Base-by-base conservation (phyloP, 1,139 yeast species). In the Suhomyces yuchorum region DNA sequence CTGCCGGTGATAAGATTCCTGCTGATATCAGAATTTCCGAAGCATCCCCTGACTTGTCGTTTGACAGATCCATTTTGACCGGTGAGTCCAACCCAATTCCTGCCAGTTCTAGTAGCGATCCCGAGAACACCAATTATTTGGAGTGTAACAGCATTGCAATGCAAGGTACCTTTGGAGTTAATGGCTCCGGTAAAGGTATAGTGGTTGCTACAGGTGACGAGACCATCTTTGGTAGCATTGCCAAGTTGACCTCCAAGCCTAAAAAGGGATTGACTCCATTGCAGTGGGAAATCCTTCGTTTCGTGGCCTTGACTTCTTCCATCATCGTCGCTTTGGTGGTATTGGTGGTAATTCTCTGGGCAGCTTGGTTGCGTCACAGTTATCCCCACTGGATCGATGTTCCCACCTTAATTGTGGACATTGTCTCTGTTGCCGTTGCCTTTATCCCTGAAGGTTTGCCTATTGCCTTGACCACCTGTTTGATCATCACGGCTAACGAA, bases 101-200 rank as follows among this genome's bases (percentile, higher is more conserved):
- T 14, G 63, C 63, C 15, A 43, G 57, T 14, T 47, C 59, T 4
- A 35, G 24, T n/a, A 49, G 60, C 19, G 66, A 63, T 24, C 52
- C 58, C 6, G 37, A 46, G n/a, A 60, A 63, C n/a, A 56, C 69
- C 1, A 75, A 75, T 52, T 75, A 72, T 55, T 61, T 78, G 48
- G 83, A 79, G 55, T 66, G 76, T 38, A 56, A 60, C 30, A 69
- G 75, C 55, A 67, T 68, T 43, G 73, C 70, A 3, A 65, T 68
- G 70, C 81, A 76, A 60, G 82, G 83, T 22, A 75, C 82, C 1
- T 68, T 68, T 46, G 51, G 67, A 60, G 56, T 66, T 33, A 57
- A 59, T 45, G 73, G 73, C 7, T 49, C 56, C 12, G 73, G 73
- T 19, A 57, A 50, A 43, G 73, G 73, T 20, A 52, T 68, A 26